Evolutionary conservation across 768 basidiomycete genomes (phyloP).

Genomic region (Lentinula guzmanii): DNA sequence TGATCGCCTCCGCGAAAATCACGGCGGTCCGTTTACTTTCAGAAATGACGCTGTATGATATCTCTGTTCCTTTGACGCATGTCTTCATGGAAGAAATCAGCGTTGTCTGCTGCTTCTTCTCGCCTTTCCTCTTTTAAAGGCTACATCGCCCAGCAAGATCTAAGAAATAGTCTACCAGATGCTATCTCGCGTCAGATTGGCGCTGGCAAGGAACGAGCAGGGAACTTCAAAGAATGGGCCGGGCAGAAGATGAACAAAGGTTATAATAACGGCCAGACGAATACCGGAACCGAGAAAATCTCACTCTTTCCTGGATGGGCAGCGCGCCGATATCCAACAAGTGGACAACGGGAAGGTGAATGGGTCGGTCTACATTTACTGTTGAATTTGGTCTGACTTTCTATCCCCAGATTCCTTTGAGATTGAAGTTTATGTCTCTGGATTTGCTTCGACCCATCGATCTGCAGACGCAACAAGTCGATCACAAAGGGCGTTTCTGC

Average conservation of each 20-base stretch:
- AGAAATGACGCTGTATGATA: background rate
- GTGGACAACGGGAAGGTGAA: background rate
- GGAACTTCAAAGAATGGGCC: conserved; percentile 61
- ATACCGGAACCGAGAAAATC: conserved; percentile 26
- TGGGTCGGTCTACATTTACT: background rate
- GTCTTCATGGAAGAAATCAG: conserved; percentile 21
- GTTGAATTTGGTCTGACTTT: background rate
- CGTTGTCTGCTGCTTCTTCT: conserved; percentile 24
- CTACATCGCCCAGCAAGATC: conserved; percentile 35
- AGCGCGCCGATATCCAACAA: conserved; percentile 22
- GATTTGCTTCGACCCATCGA: conserved; percentile 61
- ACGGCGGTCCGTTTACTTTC: background rate
- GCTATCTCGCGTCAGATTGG: conserved; percentile 16
- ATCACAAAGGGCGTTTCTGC: conserved; percentile 71
- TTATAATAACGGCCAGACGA: conserved; percentile 7
- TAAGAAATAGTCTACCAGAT: conserved; percentile 18
- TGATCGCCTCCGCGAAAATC: background rate
- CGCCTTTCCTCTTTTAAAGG: conserved; percentile 36
- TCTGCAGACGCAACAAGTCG: conserved; percentile 59
- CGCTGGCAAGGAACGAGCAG: conserved; percentile 19
- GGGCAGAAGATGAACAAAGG: conserved; percentile 41
- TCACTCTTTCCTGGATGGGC: conserved; percentile 83
- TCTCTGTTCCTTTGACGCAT: background rate
- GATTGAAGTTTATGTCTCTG: conserved; percentile 70
- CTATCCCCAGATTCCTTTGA: conserved; percentile 48